Percentiles rank a stretch among this genome's conserved stretches.
phyloP scores from a whole-genome alignment of 371 early-diverging fungal genomes.

The Actinomucor elegans region DNA sequence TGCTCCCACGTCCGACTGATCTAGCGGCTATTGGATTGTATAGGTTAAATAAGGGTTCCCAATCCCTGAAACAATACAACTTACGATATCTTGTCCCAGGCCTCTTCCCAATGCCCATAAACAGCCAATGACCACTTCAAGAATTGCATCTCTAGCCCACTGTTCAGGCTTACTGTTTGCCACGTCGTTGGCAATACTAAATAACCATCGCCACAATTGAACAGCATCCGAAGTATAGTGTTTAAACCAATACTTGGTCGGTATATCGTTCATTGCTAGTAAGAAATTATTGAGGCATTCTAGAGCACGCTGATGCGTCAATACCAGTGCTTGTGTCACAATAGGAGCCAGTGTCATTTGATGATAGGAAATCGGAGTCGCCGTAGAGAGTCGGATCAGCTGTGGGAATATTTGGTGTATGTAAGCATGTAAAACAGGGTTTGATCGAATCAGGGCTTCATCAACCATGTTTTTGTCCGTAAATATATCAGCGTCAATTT shows the following conservation, averaged over 20 bases:
- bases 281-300: slow-evolving; percentile 79
- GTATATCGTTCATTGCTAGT: slow-evolving; percentile 65
- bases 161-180: slow-evolving; percentile 23
- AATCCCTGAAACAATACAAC: slow-evolving; percentile 4
- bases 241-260: slow-evolving; percentile 66
- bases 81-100: slow-evolving; percentile 57
- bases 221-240: slow-evolving; percentile 53
- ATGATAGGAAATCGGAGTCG: slow-evolving; percentile 56
- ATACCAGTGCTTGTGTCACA: slow-evolving; percentile 43
- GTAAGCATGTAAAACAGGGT: slow-evolving; percentile 51
- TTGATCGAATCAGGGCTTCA: slow-evolving; percentile 24
- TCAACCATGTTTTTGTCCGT: slow-evolving; percentile 40
- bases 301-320: slow-evolving; percentile 67
- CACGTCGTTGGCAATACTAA: slow-evolving; percentile 35
- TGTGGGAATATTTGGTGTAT: slow-evolving; percentile 54
- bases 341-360: slow-evolving; percentile 34
- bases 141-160: slow-evolving; percentile 41
- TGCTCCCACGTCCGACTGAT: slow-evolving; percentile 45
- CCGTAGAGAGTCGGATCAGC: slow-evolving; percentile 54
- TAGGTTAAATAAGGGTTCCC: not conserved
- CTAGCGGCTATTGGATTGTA: slow-evolving; percentile 37
- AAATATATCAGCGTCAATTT: slow-evolving; percentile 15
- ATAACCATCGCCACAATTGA: slow-evolving; percentile 63
- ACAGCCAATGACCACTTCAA: slow-evolving; percentile 66
- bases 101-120: slow-evolving; percentile 76